Base-by-base conservation (phyloP, 2,329 filamentous ascomycete genomes). In the Colletotrichum orbiculare region DNA sequence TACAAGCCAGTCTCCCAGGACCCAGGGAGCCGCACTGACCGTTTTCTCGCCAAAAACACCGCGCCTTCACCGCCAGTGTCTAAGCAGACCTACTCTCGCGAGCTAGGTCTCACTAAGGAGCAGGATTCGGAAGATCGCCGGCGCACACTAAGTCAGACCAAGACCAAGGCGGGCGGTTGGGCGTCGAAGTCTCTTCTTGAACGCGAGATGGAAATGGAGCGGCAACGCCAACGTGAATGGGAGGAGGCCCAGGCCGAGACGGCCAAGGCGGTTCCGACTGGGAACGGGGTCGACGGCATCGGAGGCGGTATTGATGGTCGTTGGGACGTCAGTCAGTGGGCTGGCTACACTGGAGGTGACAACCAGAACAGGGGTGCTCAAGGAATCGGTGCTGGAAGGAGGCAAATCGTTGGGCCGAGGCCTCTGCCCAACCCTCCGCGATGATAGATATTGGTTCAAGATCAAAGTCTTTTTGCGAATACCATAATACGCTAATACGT, bases 401-500 rank as follows among this genome's bases (percentile, higher is more conserved):
- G 92, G 73, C 91, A 92, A 80, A 94, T 95, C 76, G 89, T 92
- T n/a, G 92, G 92, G 10, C 91, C 91, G 0, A 82, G 91, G 73
- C 90, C 91, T 52, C 80, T 90, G 70, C 87, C 87, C 17, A 67
- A 67, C 17, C 17, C 43, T 9, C 62, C 62, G 15, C 62, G 62
- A 5, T 65, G 39, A 54, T n/a, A n/a, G n/a, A n/a, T n/a, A n/a
- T n/a, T n/a, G n/a, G n/a, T n/a, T n/a, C n/a, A n/a, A n/a, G n/a
- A n/a, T n/a, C n/a, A n/a, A n/a, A n/a, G n/a, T n/a, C n/a, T n/a
- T n/a, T n/a, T n/a, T n/a, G n/a, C n/a, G n/a, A n/a, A n/a, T n/a
- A n/a, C n/a, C n/a, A n/a, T n/a, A n/a, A n/a, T n/a, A n/a, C n/a
- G n/a, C n/a, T n/a, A n/a, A n/a, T n/a, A n/a, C n/a, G n/a, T n/a